phyloP scores from a whole-genome alignment of 257 asterid genomes.

The Perilla frutescens region DNA sequence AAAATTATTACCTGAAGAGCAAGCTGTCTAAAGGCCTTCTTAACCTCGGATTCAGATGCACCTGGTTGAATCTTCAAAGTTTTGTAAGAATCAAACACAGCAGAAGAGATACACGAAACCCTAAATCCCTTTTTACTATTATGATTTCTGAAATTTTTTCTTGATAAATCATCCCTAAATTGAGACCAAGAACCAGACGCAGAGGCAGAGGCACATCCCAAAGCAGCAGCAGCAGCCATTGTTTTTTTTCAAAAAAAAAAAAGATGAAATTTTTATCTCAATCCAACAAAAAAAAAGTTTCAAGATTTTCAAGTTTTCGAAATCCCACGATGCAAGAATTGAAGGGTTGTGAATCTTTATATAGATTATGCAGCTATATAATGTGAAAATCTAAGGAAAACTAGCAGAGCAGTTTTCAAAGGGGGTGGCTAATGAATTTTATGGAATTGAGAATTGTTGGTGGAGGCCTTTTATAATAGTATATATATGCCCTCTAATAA shows the following conservation, averaged over 20 bases:
- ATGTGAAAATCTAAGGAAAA: conserved; percentile 32
- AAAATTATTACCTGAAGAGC: conserved; percentile 65
- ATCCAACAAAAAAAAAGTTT: too few relatives aligned
- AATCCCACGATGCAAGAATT: conserved; percentile 31
- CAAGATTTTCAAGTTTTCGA: conserved; percentile 20
- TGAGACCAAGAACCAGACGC: conserved; percentile 50
- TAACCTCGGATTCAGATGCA: conserved; percentile 92
- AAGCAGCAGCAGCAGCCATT: conserved; percentile 59
- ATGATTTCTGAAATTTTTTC: conserved; percentile 33
- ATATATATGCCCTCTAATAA: not conserved
- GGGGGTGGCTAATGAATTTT: conserved; percentile 15
- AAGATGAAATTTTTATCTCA: not conserved
- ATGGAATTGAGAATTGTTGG: not conserved
- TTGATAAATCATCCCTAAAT: conserved; percentile 36
- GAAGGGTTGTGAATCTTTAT: not conserved
- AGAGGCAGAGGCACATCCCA: conserved; percentile 51
- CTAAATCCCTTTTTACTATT: conserved; percentile 37
- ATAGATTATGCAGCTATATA: not conserved
- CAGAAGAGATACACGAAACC: conserved; percentile 62
- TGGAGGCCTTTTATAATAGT: conserved; percentile 7
- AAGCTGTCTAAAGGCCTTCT: conserved; percentile 84
- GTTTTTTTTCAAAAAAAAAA: not conserved
- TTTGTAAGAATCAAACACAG: conserved; percentile 67
- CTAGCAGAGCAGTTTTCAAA: conserved; percentile 27
- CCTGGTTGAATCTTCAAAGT: conserved; percentile 72